Evolutionary conservation across 371 early-diverging fungal species (phyloP), one percentile per base, ranked within the genome.

Genomic region (Enterocytospora artemiae): DNA sequence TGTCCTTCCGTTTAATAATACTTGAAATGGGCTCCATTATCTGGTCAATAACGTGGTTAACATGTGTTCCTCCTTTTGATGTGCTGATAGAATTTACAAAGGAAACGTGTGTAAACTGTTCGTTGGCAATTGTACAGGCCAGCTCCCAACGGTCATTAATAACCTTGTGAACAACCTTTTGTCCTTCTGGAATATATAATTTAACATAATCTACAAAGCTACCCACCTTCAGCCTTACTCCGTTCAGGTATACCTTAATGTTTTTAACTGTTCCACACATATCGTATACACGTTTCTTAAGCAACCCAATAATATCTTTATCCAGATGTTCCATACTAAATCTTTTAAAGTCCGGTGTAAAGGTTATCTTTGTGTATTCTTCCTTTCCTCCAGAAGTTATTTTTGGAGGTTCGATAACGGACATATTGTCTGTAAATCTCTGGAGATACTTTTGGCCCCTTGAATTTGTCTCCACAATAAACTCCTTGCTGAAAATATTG

Each of bases 41-140:
- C 78, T 91, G 90, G 74, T 92, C 91, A 0, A 87, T 83, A 14
- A 95, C 81, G 71, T 90, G 83, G 39, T 82, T 85, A 27, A 92
- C 91, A 70, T 96, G 96, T 0, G 89, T 89, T 27, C 99, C 99
- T 44, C 98, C 98, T 59, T 96, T 92, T 4, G 85, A 82, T 0
- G 99, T 97, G 74, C 87, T 90, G 65, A 97, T 96, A 65, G 85
- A 83, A 79, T 97, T 98, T 62, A 96, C 98, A 80, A 97, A 98
- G 70, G 88, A 87, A 69, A 91, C 85, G 66, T 96, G 95, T 65
- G 89, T 87, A 73, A 94, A 95, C 76, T 92, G 91, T 20, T 96
- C 96, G 59, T 96, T 95, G 52, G 85, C 84, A 5, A 87, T 81
- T 2, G 88, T 84, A 68, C 94, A 87, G 7, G 86, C 89, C 36